Conservation (phyloP, 2,329 filamentous ascomycete genomes). For the Scedosporium boydii region DNA sequence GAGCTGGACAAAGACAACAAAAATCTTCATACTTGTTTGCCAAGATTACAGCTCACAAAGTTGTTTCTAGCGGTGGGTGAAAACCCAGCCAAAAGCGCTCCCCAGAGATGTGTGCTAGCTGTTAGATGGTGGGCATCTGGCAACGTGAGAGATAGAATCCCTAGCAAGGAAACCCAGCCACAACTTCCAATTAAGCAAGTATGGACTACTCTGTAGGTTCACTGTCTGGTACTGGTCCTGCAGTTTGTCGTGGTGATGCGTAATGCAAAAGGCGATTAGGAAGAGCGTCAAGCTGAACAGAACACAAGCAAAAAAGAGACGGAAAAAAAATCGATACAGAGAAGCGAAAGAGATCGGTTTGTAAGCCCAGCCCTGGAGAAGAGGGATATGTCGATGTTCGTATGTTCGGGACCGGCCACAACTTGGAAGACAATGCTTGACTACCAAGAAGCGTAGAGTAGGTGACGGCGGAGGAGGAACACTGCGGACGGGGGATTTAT, state of each 20-base stretch:
- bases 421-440: background rate
- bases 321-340: background rate
- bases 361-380: slow-evolving; percentile 9
- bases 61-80: no score
- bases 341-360: slow-evolving; percentile 8
- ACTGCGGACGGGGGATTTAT: background rate
- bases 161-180: slow-evolving; percentile 7
- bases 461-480: background rate
- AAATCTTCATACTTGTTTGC: background rate
- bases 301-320: background rate
- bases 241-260: background rate
- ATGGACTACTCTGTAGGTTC: background rate
- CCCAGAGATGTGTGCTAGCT: background rate
- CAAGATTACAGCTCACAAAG: background rate
- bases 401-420: background rate
- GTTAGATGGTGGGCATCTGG: background rate
- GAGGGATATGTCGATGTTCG: background rate
- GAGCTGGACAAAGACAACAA: slow-evolving; percentile 1
- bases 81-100: background rate
- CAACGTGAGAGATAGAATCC: background rate
- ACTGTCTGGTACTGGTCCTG: background rate
- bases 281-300: background rate
- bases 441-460: background rate
- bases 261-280: no score
- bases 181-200: background rate